Evolutionary conservation across 1,139 yeast genomes (phyloP).

Genomic region (Candida sanyaensis): DNA sequence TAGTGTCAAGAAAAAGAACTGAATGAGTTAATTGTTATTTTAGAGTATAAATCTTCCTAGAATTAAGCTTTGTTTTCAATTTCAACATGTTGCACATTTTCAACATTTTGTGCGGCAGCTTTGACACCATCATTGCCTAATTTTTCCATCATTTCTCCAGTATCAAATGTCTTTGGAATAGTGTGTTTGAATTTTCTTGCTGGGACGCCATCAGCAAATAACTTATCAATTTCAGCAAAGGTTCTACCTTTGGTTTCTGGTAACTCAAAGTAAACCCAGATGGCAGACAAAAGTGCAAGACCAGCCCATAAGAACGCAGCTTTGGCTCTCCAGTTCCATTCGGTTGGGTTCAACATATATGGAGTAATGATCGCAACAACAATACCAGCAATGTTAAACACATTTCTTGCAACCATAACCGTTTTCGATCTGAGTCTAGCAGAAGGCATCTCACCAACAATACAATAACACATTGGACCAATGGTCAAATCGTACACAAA

Average conservation of each 20-base stretch:
- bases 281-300: constrained; percentile 35
- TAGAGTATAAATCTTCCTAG: no score
- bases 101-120: constrained; percentile 17
- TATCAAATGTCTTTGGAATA: constrained; percentile 24
- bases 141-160: constrained; percentile 34
- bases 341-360: constrained; percentile 59
- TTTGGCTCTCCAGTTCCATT: constrained; percentile 61
- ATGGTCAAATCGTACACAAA: constrained; percentile 54
- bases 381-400: constrained; percentile 47
- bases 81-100: constrained; percentile 3
- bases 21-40: no score
- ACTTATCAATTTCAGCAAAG: constrained; percentile 57
- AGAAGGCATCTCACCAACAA: constrained; percentile 60
- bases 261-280: constrained; percentile 54
- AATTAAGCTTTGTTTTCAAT: no score
- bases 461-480: constrained; percentile 62
- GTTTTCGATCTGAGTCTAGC: constrained; percentile 57
- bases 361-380: constrained; percentile 50
- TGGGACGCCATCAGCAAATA: constrained; percentile 44
- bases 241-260: constrained; percentile 64
- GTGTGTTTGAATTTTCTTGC: constrained; percentile 42
- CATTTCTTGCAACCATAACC: constrained; percentile 55
- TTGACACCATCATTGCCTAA: constrained; percentile 38
- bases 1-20: no score
- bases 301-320: constrained; percentile 63